A percentile compares a stretch with the other conserved stretches of the same genome.
Conservation (phyloP, 176 grass and related monocot species). For the Pontederia paniculata region DNA sequence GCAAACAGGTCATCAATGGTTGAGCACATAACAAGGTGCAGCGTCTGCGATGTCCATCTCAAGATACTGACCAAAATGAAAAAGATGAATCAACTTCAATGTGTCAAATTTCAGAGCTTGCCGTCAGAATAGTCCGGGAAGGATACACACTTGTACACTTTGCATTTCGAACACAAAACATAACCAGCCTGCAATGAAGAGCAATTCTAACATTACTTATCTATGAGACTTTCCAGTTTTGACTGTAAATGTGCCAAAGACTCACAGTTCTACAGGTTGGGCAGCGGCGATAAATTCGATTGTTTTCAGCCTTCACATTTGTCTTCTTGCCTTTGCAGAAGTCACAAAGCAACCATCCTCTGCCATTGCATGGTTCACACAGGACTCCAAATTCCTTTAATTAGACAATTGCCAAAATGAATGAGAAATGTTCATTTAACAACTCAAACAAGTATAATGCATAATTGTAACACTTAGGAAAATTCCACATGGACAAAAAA, state of each 20-base stretch:
- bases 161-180: slow-evolving; percentile 54
- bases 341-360: slow-evolving; percentile 55
- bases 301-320: slow-evolving; percentile 47
- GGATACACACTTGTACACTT: slow-evolving; percentile 70
- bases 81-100: too few relatives aligned
- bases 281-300: slow-evolving; percentile 59
- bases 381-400: slow-evolving; percentile 26
- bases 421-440: neutral
- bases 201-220: neutral
- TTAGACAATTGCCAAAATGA: neutral
- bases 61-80: neutral
- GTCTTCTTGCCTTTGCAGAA: slow-evolving; percentile 79
- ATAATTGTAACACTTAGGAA: too few relatives aligned
- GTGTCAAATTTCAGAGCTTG: neutral
- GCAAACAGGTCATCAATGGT: too few relatives aligned
- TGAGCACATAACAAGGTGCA: neutral
- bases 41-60: slow-evolving; percentile 2
- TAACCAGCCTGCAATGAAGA: slow-evolving; percentile 34
- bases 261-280: slow-evolving; percentile 68
- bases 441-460: neutral
- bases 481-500: neutral
- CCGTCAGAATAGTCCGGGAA: slow-evolving; percentile 48
- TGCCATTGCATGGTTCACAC: slow-evolving; percentile 39
- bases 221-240: neutral
- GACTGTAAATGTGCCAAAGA: neutral